These are phyloP conservation scores for Populus pruinosa DNA, from an alignment of 345 rosid species.

Conservation along the genomic window DNA sequence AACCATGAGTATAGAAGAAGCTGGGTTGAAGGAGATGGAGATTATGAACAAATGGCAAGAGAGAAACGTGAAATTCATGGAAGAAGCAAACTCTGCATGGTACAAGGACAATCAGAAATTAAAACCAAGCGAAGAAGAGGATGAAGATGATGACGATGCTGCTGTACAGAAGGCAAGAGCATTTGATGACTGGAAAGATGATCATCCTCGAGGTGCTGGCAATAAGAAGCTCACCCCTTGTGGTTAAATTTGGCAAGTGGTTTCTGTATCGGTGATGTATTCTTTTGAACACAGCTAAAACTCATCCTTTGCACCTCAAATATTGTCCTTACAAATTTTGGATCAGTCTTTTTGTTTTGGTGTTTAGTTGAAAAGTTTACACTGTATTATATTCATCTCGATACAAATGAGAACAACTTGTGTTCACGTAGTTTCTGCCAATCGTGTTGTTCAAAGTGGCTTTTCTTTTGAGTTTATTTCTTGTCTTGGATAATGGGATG, in stretches of 20 bases:
- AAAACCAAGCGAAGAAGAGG: constrained; percentile 46
- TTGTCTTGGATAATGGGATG: not conserved
- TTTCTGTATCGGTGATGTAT: constrained; percentile 1
- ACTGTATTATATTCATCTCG: not conserved
- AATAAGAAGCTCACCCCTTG: constrained; percentile 95
- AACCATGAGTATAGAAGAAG: constrained; percentile 98
- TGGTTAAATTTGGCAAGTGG: constrained; percentile 42
- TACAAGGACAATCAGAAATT: constrained; percentile 46
- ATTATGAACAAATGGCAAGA: constrained; percentile 96
- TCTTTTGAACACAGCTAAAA: not conserved
- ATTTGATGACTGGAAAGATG: constrained; percentile 97
- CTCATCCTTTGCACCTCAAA: not conserved
- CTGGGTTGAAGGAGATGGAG: constrained; percentile 88
- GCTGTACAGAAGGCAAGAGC: constrained; percentile 80
- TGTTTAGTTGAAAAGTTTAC: not conserved
- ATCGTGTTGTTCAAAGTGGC: not conserved
- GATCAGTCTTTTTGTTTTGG: not conserved
- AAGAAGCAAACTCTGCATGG: constrained; percentile 90
- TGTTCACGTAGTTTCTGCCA: not conserved
- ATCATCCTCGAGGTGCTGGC: constrained; percentile 96
- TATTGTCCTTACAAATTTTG: constrained; percentile 4
- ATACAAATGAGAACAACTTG: not conserved
- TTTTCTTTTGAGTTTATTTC: not conserved
- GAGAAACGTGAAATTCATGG: constrained; percentile 65
- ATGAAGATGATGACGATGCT: constrained; percentile 54